Conservation (phyloP, 352 stramenopile genomes). For the Vaucheria bursata region DNA sequence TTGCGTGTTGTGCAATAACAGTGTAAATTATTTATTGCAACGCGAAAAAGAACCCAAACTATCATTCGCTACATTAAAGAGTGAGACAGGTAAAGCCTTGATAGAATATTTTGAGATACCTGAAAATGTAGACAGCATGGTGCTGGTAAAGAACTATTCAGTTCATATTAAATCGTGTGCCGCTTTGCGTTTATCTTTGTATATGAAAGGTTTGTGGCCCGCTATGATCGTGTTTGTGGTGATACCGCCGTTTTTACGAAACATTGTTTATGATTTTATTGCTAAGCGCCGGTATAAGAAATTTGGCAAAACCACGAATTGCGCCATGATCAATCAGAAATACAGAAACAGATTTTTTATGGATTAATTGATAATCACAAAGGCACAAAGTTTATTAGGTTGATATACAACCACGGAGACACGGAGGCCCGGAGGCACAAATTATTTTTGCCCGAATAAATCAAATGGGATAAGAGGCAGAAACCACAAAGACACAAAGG, state of each 20-base stretch:
- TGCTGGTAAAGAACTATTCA: no score
- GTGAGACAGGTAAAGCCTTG: no score
- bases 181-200: no score
- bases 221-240: background rate
- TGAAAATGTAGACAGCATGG: no score
- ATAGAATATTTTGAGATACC: no score
- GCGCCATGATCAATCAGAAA: background rate
- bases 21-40: no score
- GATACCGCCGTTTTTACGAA: background rate
- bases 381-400: background rate
- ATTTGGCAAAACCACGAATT: background rate
- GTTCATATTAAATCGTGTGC: no score
- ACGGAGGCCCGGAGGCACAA: background rate
- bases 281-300: background rate
- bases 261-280: slow-evolving; percentile 1
- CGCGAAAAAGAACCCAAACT: no score
- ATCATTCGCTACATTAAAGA: no score
- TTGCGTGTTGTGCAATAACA: no score
- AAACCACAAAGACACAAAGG: background rate
- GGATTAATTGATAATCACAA: no score
- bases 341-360: background rate
- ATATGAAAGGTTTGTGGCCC: background rate
- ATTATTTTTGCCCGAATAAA: background rate
- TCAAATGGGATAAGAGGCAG: background rate
- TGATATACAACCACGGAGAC: background rate